Base-by-base conservation (phyloP, 2,329 filamentous ascomycete genomes). In the Verruconis gallopava region DNA sequence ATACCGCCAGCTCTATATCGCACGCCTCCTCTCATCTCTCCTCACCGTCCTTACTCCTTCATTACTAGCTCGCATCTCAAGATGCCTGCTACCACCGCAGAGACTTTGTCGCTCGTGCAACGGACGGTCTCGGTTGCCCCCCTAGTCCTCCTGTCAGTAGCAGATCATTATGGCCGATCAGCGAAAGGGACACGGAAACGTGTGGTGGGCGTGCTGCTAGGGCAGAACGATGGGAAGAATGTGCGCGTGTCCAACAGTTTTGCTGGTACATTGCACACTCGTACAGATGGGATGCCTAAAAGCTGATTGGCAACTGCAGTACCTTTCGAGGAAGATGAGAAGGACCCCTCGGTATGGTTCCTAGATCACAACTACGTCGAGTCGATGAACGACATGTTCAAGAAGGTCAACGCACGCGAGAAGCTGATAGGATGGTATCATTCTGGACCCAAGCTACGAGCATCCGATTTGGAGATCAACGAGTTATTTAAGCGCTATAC, bases 361-460 rank as follows among this genome's bases (percentile, higher is more conserved):
- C 68, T 98, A 50, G 91, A 98, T 63, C 91, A 98, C 73, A 96
- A 96, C 74, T 98, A 95, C 58, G 84, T 98, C 63, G 91, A 98
- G 66, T 85, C 81, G 53, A 98, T 98, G 91, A 93, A 91, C 68
- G 91, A 96, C 65, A 98, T 98, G 91, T 98, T 98, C 75, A 98
- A 98, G 73, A 96, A 96, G 69, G 88, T 98, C 72, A 98, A 98
- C 69, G 91, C 91, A 47, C 74, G 85, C 49, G 91, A 98, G 70
- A 96, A 96, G 77, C 75, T 98, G 62, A 93, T 98, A 73, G 91
- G 91, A 58, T 98, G 91, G 91, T 98, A 98, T 65, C 91, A 98
- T 67, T 93, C 91, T 15, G 91, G 91, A 33, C 91, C 91, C 30
- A 98, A 96, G 72, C 73, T 98, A 56, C 79, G 91, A 59, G 89